Evolutionary conservation across 108 stramenopile species (phyloP).

Genomic region (Cyclotella kingstonii): DNA sequence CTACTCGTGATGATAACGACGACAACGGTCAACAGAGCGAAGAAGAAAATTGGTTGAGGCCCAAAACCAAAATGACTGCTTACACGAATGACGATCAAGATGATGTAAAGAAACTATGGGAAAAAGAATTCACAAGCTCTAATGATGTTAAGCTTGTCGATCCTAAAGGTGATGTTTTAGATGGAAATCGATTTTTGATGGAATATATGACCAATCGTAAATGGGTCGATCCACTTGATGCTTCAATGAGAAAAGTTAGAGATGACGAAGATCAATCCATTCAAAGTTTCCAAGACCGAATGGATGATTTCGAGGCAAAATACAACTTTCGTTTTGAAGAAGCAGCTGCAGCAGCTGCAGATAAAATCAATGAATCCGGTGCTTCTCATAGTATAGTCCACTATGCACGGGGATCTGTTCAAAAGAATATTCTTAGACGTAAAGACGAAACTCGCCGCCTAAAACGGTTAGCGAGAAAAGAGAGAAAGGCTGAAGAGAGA

Average conservation of each 20-base stretch:
- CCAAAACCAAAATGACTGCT: constrained; percentile 27
- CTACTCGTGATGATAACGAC: constrained; percentile 45
- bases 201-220: constrained; percentile 81
- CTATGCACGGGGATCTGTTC: constrained; percentile 70
- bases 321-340: constrained; percentile 99
- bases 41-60: constrained; percentile 32
- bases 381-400: constrained; percentile 66
- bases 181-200: constrained; percentile 83
- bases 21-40: constrained; percentile 28
- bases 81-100: constrained; percentile 28
- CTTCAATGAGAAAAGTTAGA: constrained; percentile 6
- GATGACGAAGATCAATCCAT: constrained; percentile 48
- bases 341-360: constrained; percentile 56
- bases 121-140: constrained; percentile 61
- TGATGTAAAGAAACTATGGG: constrained; percentile 58
- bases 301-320: constrained; percentile 95
- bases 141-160: constrained; percentile 49
- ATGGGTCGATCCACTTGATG: constrained; percentile 64
- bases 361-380: constrained; percentile 42
- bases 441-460: constrained; percentile 89
- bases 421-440: constrained; percentile 80
- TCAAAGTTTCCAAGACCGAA: constrained; percentile 83
- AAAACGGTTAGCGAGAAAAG: constrained; percentile 84
- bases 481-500: constrained; percentile 93
- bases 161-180: constrained; percentile 87